phyloP scores from a whole-genome alignment of 257 asterid species.

The Scutellaria minor region DNA sequence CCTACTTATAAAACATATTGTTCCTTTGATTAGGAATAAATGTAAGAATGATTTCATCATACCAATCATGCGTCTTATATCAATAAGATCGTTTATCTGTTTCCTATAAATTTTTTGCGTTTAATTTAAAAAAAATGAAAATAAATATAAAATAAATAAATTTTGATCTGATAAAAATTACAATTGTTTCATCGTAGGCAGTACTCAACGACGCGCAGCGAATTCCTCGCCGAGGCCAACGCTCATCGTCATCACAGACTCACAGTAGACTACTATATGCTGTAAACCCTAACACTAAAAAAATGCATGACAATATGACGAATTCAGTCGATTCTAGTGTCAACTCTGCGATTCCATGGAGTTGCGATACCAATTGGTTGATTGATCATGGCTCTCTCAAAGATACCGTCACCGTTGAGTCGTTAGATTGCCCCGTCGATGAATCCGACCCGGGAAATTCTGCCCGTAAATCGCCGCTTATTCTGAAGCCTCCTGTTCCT shows the following conservation, averaged over 20 bases:
- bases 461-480: constrained; percentile 47
- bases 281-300: constrained; percentile 15
- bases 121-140: too few relatives aligned
- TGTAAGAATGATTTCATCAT: too few relatives aligned
- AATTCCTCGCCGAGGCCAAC: background rate
- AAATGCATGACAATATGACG: background rate
- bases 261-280: background rate
- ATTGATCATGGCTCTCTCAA: constrained; percentile 64
- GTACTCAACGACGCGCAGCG: too few relatives aligned
- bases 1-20: too few relatives aligned
- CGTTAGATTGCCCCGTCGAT: constrained; percentile 51
- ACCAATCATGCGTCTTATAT: too few relatives aligned
- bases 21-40: too few relatives aligned
- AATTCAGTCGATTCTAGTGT: constrained; percentile 21
- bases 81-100: too few relatives aligned
- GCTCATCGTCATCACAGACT: background rate
- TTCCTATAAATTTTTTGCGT: too few relatives aligned
- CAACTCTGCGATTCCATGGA: constrained; percentile 44
- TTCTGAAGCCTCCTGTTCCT: constrained; percentile 51
- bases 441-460: constrained; percentile 41
- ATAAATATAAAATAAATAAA: too few relatives aligned
- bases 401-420: constrained; percentile 59
- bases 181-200: too few relatives aligned
- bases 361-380: constrained; percentile 64
- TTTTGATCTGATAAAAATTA: too few relatives aligned